Conservation (phyloP, 2,329 filamentous ascomycete genomes). For the Tothia fuscella region DNA sequence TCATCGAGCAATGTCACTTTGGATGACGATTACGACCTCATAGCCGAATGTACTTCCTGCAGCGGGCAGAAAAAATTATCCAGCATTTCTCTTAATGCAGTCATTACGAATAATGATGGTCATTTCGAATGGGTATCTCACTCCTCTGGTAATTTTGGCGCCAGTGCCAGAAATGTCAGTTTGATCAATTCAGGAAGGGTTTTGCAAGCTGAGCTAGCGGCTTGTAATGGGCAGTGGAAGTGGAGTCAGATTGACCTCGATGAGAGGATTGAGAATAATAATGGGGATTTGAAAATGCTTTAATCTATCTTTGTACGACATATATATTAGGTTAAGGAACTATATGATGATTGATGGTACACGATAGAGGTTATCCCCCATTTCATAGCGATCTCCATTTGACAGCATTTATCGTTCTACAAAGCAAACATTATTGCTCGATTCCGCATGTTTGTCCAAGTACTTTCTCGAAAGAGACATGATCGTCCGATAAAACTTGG, state of each 20-base stretch:
- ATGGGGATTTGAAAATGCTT: slow-evolving; percentile 8
- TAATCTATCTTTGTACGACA: no score
- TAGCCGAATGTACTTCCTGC: slow-evolving; percentile 1
- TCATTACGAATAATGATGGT: slow-evolving; percentile 9
- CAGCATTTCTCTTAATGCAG: slow-evolving; percentile 7
- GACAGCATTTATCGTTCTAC: no score
- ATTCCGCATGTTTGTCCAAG: no score
- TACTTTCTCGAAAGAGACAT: no score
- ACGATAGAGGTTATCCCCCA: no score
- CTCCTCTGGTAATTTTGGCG: slow-evolving; percentile 7
- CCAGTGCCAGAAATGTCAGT: slow-evolving; percentile 8
- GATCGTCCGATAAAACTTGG: no score
- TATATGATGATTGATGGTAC: no score
- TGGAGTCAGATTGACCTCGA: slow-evolving; percentile 3
- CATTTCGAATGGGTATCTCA: slow-evolving; percentile 8
- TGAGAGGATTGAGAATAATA: slow-evolving; percentile 8
- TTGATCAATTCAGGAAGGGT: slow-evolving; percentile 3
- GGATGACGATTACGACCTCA: slow-evolving; percentile 7
- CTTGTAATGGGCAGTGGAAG: slow-evolving; percentile 6
- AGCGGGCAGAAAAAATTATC: slow-evolving; percentile 2
- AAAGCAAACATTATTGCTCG: no score
- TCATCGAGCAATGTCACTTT: slow-evolving; percentile 4
- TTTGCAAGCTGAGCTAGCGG: slow-evolving; percentile 5
- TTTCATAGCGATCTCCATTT: no score
- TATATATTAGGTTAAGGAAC: no score